These are phyloP conservation scores for Trichocladium uniseriatum DNA, from an alignment of 495 filamentous ascomycete genomes.

Conservation along the genomic window DNA sequence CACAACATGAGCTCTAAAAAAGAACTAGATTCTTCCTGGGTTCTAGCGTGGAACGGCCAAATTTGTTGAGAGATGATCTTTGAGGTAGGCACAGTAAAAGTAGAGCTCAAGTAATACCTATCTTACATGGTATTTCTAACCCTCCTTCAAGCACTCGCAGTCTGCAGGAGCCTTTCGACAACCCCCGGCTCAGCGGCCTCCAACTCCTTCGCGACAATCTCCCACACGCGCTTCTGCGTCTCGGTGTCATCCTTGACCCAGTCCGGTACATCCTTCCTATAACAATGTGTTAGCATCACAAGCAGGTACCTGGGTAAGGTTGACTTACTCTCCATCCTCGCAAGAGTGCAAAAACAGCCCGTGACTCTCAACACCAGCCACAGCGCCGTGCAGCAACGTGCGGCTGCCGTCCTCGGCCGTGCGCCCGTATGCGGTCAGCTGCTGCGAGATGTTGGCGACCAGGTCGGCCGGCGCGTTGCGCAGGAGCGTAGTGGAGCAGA, in stretches of 20 bases:
- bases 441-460: too few relatives aligned
- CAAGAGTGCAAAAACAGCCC: conserved; percentile 13
- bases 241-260: conserved; percentile 10
- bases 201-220: conserved; percentile 5
- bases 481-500: too few relatives aligned
- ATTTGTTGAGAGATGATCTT: too few relatives aligned
- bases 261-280: conserved; percentile 6
- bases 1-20: too few relatives aligned
- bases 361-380: conserved; percentile 26
- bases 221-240: conserved; percentile 10
- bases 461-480: too few relatives aligned
- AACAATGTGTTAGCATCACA: not conserved
- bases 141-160: too few relatives aligned
- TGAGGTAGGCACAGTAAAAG: too few relatives aligned
- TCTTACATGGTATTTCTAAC: too few relatives aligned
- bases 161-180: not conserved
- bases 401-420: conserved; percentile 34
- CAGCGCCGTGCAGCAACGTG: conserved; percentile 31
- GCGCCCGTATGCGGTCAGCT: conserved; percentile 14
- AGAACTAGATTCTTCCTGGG: too few relatives aligned
- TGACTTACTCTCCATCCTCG: conserved; percentile 8
- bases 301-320: not conserved
- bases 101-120: too few relatives aligned
- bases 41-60: too few relatives aligned
- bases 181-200: not conserved